A percentile compares a stretch with the other conserved stretches of the same genome.
Evolutionary conservation across 1,139 yeast genomes (phyloP).

Genomic region (Pneumocystis sp.): DNA sequence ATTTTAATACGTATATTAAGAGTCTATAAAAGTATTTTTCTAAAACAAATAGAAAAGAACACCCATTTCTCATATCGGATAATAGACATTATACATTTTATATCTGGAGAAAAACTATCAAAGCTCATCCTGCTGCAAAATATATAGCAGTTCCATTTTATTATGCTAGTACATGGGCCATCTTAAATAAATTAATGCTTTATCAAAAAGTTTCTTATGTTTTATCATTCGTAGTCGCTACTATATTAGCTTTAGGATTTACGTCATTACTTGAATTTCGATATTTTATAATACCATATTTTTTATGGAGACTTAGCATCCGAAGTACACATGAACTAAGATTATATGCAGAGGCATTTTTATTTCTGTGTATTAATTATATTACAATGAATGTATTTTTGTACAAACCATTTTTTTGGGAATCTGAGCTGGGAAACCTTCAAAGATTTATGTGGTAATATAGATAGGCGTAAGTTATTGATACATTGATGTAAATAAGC

Average conservation of each 20-base stretch:
- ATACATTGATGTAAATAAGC: not conserved
- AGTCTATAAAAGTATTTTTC: constrained; percentile 24
- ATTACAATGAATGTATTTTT: constrained; percentile 43
- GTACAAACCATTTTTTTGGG: constrained; percentile 54
- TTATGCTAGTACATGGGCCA: constrained; percentile 45
- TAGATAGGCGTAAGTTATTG: not conserved
- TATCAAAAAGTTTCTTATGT: constrained; percentile 18
- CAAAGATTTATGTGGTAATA: constrained; percentile 81
- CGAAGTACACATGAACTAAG: constrained; percentile 21
- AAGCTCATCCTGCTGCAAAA: constrained; percentile 30
- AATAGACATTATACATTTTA: constrained; percentile 89
- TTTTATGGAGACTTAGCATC: constrained; percentile 53
- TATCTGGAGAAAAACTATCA: constrained; percentile 44
- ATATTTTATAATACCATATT: constrained; percentile 68
- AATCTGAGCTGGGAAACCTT: constrained; percentile 35
- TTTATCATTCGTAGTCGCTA: constrained; percentile 39
- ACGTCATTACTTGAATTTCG: constrained; percentile 90
- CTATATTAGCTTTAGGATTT: constrained; percentile 53
- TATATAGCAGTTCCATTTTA: constrained; percentile 47
- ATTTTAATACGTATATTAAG: constrained; percentile 17
- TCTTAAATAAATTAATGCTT: constrained; percentile 17
- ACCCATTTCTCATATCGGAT: constrained; percentile 85
- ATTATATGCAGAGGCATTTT: constrained; percentile 40
- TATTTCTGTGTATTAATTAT: constrained; percentile 44
- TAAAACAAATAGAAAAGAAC: constrained; percentile 49